Conservation (phyloP, 202 grass and related monocot species). For the Dendrocalamus latiflorus region DNA sequence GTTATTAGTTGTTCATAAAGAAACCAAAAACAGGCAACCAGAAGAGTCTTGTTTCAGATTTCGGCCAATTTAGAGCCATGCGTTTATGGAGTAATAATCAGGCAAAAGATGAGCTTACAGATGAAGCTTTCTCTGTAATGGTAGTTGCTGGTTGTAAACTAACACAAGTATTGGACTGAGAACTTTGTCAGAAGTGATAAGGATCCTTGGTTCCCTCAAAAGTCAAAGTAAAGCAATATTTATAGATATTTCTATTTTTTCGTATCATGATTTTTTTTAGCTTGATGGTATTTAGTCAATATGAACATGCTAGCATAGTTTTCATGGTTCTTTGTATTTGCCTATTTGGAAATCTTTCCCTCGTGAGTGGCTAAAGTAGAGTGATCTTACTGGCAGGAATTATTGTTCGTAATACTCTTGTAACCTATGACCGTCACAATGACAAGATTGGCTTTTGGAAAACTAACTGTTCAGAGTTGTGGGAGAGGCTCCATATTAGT, state of each 20-base stretch:
- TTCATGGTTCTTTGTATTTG: not conserved
- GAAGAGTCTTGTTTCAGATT: constrained; percentile 14
- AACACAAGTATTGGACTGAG: too few relatives aligned
- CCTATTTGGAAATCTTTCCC: not conserved
- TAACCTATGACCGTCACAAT: constrained; percentile 91
- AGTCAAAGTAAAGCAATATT: not conserved
- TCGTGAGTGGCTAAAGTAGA: constrained; percentile 2
- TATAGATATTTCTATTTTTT: not conserved
- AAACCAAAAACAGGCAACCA: not conserved
- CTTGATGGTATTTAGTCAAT: not conserved
- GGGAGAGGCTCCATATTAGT: constrained; percentile 60
- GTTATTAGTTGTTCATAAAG: not conserved
- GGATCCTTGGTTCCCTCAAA: not conserved
- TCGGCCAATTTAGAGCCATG: not conserved
- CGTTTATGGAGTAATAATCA: constrained; percentile 16
- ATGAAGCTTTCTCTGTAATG: not conserved
- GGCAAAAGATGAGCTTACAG: not conserved
- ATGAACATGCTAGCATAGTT: not conserved
- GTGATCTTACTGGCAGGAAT: constrained; percentile 58
- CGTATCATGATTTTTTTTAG: not conserved
- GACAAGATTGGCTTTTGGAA: constrained; percentile 97
- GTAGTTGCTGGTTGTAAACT: too few relatives aligned
- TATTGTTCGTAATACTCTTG: constrained; percentile 90
- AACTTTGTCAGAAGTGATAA: constrained; percentile 11
- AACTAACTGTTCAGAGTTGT: constrained; percentile 96